phyloP scores from a whole-genome alignment of 1,139 yeast species.

The Maudiozyma humilis region DNA sequence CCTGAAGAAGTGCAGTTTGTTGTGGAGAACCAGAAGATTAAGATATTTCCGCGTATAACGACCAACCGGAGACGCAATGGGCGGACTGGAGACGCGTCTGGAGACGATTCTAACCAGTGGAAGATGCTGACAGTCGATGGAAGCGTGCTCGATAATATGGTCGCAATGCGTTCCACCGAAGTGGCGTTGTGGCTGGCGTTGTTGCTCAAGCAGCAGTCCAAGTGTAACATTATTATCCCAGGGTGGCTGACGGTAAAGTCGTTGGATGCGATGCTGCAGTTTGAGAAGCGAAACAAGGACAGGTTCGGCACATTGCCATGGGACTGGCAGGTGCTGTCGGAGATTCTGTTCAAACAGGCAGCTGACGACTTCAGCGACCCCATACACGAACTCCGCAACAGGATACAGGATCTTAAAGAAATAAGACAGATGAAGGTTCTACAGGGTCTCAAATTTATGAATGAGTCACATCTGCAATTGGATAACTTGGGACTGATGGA shows the following conservation, averaged over 20 bases:
- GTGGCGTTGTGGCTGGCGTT: constrained; percentile 89
- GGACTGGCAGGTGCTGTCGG: constrained; percentile 81
- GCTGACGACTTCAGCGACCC: constrained; percentile 63
- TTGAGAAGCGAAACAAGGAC: constrained; percentile 50
- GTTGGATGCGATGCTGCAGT: constrained; percentile 54
- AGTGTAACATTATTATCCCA: constrained; percentile 83
- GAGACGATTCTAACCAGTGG: constrained; percentile 13
- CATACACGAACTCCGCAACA: constrained; percentile 48
- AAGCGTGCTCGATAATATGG: constrained; percentile 38
- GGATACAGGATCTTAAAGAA: constrained; percentile 78
- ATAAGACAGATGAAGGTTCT: constrained; percentile 73
- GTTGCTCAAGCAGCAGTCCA: constrained; percentile 70
- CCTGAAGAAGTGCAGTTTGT: constrained; percentile 77
- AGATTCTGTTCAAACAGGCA: constrained; percentile 54
- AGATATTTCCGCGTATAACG: constrained; percentile 53
- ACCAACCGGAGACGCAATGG: constrained; percentile 20
- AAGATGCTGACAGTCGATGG: constrained; percentile 33
- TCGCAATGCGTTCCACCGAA: constrained; percentile 61
- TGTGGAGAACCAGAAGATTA: constrained; percentile 70
- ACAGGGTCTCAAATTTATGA: constrained; percentile 66
- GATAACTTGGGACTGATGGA: constrained; percentile 79
- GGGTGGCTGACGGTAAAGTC: constrained; percentile 65
- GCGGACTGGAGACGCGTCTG: constrained; percentile 4
- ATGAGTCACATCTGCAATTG: constrained; percentile 75
- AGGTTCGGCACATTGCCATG: constrained; percentile 70